Evolutionary conservation across 768 basidiomycete genomes (phyloP).

Genomic region (Thelephora ganbajun): DNA sequence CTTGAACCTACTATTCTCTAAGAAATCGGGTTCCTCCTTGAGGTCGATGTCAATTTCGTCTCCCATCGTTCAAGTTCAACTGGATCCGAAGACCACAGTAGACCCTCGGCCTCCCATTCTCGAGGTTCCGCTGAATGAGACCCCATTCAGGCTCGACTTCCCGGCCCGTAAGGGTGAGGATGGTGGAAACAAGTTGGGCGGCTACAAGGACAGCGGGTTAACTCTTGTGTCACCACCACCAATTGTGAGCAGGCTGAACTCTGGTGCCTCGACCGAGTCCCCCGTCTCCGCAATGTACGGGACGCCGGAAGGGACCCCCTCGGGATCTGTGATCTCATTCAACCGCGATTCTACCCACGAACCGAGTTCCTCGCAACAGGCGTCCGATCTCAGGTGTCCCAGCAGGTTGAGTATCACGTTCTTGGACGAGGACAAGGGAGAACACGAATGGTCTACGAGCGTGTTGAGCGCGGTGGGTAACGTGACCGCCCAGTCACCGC

Average conservation of each 20-base stretch:
- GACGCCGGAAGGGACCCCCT: constrained; percentile 4
- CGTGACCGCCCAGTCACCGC: neutral
- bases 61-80: constrained; percentile 17
- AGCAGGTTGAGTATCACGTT: neutral
- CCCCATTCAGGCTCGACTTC: too few relatives aligned
- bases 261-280: constrained; percentile 10
- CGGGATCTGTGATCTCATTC: neutral
- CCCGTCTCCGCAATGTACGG: constrained; percentile 14
- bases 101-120: constrained; percentile 5
- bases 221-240: neutral
- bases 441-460: neutral
- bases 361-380: too few relatives aligned
- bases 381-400: neutral
- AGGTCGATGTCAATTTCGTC: constrained; percentile 18
- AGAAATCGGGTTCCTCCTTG: constrained; percentile 40
- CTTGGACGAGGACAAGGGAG: neutral
- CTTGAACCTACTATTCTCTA: constrained; percentile 52
- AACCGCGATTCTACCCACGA: too few relatives aligned
- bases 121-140: neutral
- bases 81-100: constrained; percentile 24
- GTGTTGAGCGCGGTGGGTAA: neutral
- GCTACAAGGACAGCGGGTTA: neutral
- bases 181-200: constrained; percentile 1
- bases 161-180: constrained; percentile 3
- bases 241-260: neutral